phyloP scores from a whole-genome alignment of 228 moss, liverwort and hornwort genomes.

The Sphagnum fallax region DNA sequence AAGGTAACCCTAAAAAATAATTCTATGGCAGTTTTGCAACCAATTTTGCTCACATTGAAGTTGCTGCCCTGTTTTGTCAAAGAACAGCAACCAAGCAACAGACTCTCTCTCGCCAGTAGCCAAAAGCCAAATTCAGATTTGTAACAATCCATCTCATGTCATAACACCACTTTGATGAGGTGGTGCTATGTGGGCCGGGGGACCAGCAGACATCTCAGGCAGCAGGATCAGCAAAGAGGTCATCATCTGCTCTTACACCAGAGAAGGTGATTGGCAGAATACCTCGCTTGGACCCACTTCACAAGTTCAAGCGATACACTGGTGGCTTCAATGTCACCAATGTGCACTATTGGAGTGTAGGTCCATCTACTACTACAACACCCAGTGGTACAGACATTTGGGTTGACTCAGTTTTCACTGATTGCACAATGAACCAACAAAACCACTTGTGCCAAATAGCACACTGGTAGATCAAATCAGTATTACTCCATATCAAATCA shows the following conservation, averaged over 20 bases:
- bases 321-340: constrained; percentile 68
- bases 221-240: neutral
- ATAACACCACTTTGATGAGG: neutral
- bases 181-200: constrained; percentile 1
- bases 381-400: neutral
- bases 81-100: no score
- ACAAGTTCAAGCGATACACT: constrained; percentile 31
- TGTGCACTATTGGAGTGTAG: constrained; percentile 70
- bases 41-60: neutral
- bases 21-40: neutral
- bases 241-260: constrained; percentile 1
- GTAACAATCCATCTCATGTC: neutral
- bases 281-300: constrained; percentile 49
- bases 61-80: neutral
- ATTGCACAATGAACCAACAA: no score
- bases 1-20: neutral
- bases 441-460: no score
- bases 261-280: constrained; percentile 20
- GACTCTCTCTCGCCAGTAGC: neutral
- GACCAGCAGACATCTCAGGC: neutral
- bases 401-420: no score
- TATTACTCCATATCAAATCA: no score
- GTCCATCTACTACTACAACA: neutral
- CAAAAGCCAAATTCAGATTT: neutral
- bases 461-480: no score